Evolutionary conservation across 2,329 filamentous ascomycete species (phyloP), one percentile per base, ranked within the genome.

Genomic region (Penicillium hesseltinei): DNA sequence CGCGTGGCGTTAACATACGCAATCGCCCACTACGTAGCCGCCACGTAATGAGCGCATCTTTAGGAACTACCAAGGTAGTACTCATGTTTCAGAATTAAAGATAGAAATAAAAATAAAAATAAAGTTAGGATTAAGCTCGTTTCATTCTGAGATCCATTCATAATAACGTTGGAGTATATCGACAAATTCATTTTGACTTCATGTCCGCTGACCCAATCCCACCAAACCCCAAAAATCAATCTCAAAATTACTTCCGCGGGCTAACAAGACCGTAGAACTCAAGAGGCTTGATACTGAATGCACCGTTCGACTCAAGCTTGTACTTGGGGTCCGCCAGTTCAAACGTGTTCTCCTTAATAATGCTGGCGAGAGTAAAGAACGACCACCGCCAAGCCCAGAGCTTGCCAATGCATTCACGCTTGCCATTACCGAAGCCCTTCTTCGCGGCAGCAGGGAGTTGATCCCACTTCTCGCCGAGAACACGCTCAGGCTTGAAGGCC

Each of bases 371-470:
- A 9, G 81, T 80, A 4, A 89, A 74, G 15, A 88, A 70, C 3
- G 82, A 80, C 73, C 91, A 89, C 68, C 91, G 88, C 85, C 85
- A 88, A 2, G 88, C 88, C 70, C 90, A 91, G 0, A 82, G 79
- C 3, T 87, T 77, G 2, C 89, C 89, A 59, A 91, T 90, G 64
- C 88, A 92, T 2, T 78, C 85, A 51, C 89, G 77, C 57, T 82
- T 78, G 4, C 88, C 88, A 58, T 88, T 88, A 1, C 89, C 89
- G 65, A 91, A 92, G 5, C 89, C 69, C 58, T 89, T 88, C 84
- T 84, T 88, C 36, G 80, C 79, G 57, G 83, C 83, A 33, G 81
- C 81, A 19, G 84, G 86, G 25, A 88, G 78, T 44, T 81, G 81
- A 60, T 84, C 82, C 67, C 89, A 91, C 31, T 82, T 80, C n/a